Evolutionary conservation across 2,329 filamentous ascomycete species (phyloP).

Genomic region (Monilinia laxa): DNA sequence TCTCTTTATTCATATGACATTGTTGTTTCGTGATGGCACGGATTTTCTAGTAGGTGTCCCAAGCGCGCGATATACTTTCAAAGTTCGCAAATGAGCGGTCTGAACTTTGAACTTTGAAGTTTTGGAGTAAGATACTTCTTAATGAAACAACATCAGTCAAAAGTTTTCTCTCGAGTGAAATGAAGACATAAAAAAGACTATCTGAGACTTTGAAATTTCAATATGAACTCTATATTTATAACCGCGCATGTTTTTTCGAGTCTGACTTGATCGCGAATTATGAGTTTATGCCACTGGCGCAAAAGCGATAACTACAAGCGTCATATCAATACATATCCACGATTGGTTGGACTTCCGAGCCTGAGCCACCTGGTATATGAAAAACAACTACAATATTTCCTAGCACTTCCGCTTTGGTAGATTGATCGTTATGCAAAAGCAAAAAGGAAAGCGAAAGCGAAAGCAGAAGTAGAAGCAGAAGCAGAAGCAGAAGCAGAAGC

Average conservation of each 20-base stretch:
- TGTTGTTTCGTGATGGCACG: not conserved
- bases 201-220: not conserved
- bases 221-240: not conserved
- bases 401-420: not conserved
- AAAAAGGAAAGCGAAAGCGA: no score
- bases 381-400: not conserved
- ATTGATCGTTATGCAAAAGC: no score
- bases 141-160: not conserved
- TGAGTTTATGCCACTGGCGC: not conserved
- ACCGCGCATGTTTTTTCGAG: not conserved
- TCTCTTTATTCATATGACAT: not conserved
- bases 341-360: conserved; percentile 4
- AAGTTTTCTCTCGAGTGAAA: not conserved
- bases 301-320: not conserved
- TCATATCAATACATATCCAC: not conserved
- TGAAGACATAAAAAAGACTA: not conserved
- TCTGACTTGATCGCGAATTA: not conserved
- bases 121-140: not conserved
- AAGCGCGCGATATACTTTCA: not conserved
- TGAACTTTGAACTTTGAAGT: not conserved
- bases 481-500: no score
- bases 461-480: no score
- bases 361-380: not conserved
- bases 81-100: no score
- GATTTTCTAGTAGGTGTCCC: not conserved